Conservation (phyloP, 108 stramenopile genomes). For the Aureococcus anophagefferens region DNA sequence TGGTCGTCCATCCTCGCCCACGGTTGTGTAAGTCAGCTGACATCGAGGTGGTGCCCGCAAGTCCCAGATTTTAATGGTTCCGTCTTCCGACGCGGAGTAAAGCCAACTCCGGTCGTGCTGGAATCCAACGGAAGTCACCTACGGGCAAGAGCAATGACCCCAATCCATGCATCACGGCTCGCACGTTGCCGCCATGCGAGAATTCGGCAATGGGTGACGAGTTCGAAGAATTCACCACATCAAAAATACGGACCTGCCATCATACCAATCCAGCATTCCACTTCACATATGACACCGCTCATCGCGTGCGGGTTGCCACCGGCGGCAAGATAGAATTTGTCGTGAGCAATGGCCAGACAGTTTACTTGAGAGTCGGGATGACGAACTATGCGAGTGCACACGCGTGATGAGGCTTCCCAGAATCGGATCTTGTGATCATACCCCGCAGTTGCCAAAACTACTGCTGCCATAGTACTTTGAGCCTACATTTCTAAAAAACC, state of each 20-base stretch:
- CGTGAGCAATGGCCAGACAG: slow-evolving; percentile 84
- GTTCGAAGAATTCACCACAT: slow-evolving; percentile 12
- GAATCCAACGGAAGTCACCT: slow-evolving; percentile 94
- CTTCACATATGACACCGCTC: too few species aligned
- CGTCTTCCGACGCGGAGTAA: slow-evolving; percentile 39
- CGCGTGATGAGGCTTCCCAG: slow-evolving; percentile 91
- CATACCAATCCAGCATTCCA: too few species aligned
- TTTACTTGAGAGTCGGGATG: slow-evolving; percentile 89
- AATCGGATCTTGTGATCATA: slow-evolving; percentile 95
- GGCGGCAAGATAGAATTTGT: slow-evolving; percentile 78
- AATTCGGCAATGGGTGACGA: slow-evolving; percentile 27
- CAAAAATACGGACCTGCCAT: slow-evolving; percentile 85
- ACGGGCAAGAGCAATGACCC: too few species aligned
- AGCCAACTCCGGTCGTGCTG: slow-evolving; percentile 68
- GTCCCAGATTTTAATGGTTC: slow-evolving; percentile 81
- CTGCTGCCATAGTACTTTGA: slow-evolving; percentile 33
- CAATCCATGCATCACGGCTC: too few species aligned
- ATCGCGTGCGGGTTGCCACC: slow-evolving; percentile 90
- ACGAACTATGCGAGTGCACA: slow-evolving; percentile 72
- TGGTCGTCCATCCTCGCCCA: slow-evolving; percentile 36
- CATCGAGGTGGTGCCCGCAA: slow-evolving; percentile 61
- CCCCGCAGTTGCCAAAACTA: slow-evolving; percentile 91
- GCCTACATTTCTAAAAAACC: too few species aligned
- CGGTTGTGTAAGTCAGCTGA: slow-evolving; percentile 77
- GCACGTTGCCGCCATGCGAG: slow-evolving; percentile 71